phyloP scores from a whole-genome alignment of 768 basidiomycete genomes.

The Amanita pallidorosea region DNA sequence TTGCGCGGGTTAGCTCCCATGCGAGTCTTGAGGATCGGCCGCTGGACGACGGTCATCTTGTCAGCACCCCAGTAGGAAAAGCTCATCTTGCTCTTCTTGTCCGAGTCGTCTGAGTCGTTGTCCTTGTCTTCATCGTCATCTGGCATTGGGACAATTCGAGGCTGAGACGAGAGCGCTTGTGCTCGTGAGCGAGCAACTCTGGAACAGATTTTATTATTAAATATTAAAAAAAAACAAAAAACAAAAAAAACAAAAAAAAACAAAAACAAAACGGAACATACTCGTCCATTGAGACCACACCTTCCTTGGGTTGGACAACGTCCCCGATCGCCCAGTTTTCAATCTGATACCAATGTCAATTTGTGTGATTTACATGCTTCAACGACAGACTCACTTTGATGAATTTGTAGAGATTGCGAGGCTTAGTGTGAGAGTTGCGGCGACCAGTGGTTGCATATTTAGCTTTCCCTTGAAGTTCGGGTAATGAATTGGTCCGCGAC shows the following conservation, averaged over 20 bases:
- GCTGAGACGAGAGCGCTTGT: constrained; percentile 46
- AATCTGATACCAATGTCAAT: constrained; percentile 35
- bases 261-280: constrained; percentile 25
- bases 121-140: constrained; percentile 48
- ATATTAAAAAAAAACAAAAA: background rate
- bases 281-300: constrained; percentile 88
- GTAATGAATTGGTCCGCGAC: constrained; percentile 64
- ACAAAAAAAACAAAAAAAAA: constrained; percentile 3
- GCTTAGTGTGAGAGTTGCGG: constrained; percentile 64
- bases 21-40: constrained; percentile 50
- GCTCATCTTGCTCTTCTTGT: constrained; percentile 88
- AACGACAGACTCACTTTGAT: constrained; percentile 51
- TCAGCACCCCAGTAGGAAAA: constrained; percentile 93
- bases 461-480: constrained; percentile 74
- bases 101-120: constrained; percentile 72
- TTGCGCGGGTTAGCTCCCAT: constrained; percentile 28
- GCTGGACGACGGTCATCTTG: constrained; percentile 72
- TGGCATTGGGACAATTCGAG: constrained; percentile 59
- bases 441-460: constrained; percentile 81
- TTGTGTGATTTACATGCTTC: background rate
- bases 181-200: constrained; percentile 66
- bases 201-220: background rate
- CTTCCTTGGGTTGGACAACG: constrained; percentile 64
- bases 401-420: constrained; percentile 90
- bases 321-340: constrained; percentile 83